Base-by-base conservation (phyloP, 768 basidiomycete species). In the Crepidotus variabilis region DNA sequence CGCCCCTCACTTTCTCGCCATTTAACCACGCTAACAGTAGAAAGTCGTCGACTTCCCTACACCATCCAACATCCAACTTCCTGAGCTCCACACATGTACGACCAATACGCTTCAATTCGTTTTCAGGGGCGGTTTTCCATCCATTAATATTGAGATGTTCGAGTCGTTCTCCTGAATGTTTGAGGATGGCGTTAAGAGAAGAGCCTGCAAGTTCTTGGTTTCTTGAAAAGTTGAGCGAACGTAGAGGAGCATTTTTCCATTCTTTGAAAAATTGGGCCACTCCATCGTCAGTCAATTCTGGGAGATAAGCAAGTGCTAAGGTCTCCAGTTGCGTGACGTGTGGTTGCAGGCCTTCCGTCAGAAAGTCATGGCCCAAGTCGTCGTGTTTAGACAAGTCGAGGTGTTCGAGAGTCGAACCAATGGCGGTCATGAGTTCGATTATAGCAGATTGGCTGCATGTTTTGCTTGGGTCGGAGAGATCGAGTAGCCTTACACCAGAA, bases 11-110 rank as follows among this genome's bases (percentile, higher is more conserved):
- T 20, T 59, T 56, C 35, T 63, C 71, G 4, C 74, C 74, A 46
- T 77, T 76, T 60, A 94, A 63, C 61, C 94, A 72, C 13, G 74
- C 80, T 69, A 90, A 87, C 59, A 98, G 72, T 2, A 88, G 77
- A 64, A 89, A 94, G 69, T 98, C 89, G 57, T 94, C 88, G 39
- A 90, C 78, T 20, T 81, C 79, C 49, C 95, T 75, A 63, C 94
- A 94, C 82, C 89, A 98, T 1, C 94, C 88, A 2, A 94, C 70
- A 65, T 98, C 90, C 39, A 98, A 59, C 65, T 73, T 78, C 62
- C 67, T 71, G 65, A 96, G 59, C 34, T 77, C 71, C 2, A 61
- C 65, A 14, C 66, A 71, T 13, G 63, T 54, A 69, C 75, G 9
- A 35, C 68, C 73, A 22, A 80, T 63, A 56, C 56, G 57, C 28